phyloP scores from a whole-genome alignment of 352 stramenopile species.

The Plasmopara muralis region DNA sequence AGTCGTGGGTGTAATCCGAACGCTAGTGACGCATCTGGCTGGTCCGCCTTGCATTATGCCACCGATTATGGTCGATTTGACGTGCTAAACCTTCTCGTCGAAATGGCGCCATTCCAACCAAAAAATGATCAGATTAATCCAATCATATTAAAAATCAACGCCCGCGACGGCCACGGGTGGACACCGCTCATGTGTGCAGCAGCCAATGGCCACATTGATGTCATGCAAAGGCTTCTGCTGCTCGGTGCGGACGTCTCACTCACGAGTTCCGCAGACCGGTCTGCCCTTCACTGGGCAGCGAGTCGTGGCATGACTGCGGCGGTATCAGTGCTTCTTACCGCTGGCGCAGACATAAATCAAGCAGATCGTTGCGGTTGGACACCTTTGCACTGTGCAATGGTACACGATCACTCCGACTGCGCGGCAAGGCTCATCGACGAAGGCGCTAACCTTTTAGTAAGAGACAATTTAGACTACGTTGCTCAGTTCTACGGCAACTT shows the following conservation, averaged over 20 bases:
- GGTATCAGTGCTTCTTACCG: conserved; percentile 25
- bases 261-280: conserved; percentile 39
- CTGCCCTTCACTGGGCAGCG: conserved; percentile 61
- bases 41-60: conserved; percentile 58
- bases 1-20: conserved; percentile 57
- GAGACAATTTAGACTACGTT: conserved; percentile 40
- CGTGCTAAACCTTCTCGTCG: conserved; percentile 35
- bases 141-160: conserved; percentile 30
- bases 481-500: conserved; percentile 17
- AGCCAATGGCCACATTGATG: conserved; percentile 39
- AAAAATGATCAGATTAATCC: conserved; percentile 5
- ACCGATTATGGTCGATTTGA: conserved; percentile 50
- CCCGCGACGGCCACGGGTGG: conserved; percentile 42
- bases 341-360: conserved; percentile 25
- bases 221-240: conserved; percentile 34
- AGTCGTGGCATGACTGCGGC: conserved; percentile 37
- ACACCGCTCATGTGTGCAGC: conserved; percentile 53
- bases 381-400: conserved; percentile 44
- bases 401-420: conserved; percentile 41
- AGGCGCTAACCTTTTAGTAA: conserved; percentile 18
- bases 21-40: conserved; percentile 53
- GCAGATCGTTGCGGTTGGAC: conserved; percentile 51
- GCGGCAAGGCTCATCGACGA: conserved; percentile 28
- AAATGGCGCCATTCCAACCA: conserved; percentile 9
- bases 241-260: conserved; percentile 33